phyloP scores from a whole-genome alignment of 306 rosid genomes.

The Crotalaria pallida region DNA sequence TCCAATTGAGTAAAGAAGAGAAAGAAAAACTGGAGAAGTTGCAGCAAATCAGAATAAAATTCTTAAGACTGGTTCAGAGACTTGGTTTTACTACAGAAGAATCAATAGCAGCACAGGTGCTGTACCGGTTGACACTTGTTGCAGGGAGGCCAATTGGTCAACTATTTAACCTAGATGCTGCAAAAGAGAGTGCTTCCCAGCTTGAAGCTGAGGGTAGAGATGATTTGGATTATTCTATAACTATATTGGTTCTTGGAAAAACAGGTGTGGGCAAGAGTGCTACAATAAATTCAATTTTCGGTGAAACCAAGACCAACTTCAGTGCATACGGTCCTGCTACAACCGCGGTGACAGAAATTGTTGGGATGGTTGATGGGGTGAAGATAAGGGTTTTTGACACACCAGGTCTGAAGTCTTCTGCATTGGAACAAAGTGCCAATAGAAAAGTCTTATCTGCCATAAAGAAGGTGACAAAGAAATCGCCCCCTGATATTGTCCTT shows the following conservation, averaged over 20 bases:
- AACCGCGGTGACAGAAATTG: conserved; percentile 63
- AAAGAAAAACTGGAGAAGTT: conserved; percentile 57
- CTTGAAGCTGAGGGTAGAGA: conserved; percentile 74
- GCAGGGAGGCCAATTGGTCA: conserved; percentile 68
- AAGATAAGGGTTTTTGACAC: conserved; percentile 78
- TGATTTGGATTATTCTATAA: conserved; percentile 64
- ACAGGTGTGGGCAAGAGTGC: conserved; percentile 98
- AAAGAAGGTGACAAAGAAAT: conserved; percentile 68
- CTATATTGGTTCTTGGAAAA: conserved; percentile 87
- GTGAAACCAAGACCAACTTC: conserved; percentile 69
- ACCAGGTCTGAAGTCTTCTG: conserved; percentile 87
- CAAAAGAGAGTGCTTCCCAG: conserved; percentile 61
- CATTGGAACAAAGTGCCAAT: conserved; percentile 62
- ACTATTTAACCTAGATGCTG: conserved; percentile 64
- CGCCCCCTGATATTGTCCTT: conserved; percentile 82
- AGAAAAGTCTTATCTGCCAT: conserved; percentile 59
- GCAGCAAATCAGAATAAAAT: conserved; percentile 72
- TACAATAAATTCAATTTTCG: conserved; percentile 85
- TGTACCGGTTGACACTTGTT: conserved; percentile 63
- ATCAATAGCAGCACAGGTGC: conserved; percentile 77
- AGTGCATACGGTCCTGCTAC: conserved; percentile 87
- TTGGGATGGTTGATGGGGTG: conserved; percentile 84
- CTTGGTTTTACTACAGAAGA: conserved; percentile 76
- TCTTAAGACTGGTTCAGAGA: conserved; percentile 77
- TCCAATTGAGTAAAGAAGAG: conserved; percentile 74